Conservation (phyloP, 495 filamentous ascomycete species). For the Venustampulla echinocandica region DNA sequence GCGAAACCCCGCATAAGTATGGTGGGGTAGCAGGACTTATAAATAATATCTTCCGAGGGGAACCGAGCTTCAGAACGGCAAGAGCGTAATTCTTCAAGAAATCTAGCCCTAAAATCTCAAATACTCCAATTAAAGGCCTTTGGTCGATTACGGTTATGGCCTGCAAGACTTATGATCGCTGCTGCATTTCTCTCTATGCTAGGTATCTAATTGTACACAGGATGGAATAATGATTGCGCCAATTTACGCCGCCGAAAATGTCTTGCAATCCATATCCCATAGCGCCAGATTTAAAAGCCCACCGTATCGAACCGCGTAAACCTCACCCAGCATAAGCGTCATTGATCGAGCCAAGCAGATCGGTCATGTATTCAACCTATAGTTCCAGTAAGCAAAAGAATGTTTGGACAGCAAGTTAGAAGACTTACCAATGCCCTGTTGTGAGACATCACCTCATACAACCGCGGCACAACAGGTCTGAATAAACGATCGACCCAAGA, state of each 20-base stretch:
- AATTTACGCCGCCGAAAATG: slow-evolving; percentile 4
- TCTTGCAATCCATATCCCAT: not conserved
- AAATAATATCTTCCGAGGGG: not conserved
- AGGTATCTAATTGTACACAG: slow-evolving; percentile 13
- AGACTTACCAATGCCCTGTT: slow-evolving; percentile 38
- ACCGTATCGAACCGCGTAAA: not conserved
- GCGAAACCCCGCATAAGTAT: too few relatives aligned
- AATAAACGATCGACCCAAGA: slow-evolving; percentile 36
- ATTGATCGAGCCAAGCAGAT: slow-evolving; percentile 15
- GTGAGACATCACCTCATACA: slow-evolving; percentile 46
- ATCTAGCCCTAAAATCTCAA: not conserved
- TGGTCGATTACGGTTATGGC: not conserved
- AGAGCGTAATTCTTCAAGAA: not conserved
- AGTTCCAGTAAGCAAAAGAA: not conserved
- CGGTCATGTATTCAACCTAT: slow-evolving; percentile 8
- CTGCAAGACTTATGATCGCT: not conserved
- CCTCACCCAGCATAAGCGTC: slow-evolving; percentile 16
- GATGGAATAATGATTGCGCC: not conserved
- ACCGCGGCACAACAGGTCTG: slow-evolving; percentile 36
- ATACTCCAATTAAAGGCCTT: not conserved
- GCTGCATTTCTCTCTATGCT: slow-evolving; percentile 1
- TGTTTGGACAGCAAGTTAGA: not conserved
- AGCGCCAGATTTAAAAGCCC: not conserved
- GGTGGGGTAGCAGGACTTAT: not conserved
- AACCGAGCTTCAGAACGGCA: not conserved